Evolutionary conservation across 2,329 filamentous ascomycete genomes (phyloP).

Genomic region (Aureobasidium subglaciale): DNA sequence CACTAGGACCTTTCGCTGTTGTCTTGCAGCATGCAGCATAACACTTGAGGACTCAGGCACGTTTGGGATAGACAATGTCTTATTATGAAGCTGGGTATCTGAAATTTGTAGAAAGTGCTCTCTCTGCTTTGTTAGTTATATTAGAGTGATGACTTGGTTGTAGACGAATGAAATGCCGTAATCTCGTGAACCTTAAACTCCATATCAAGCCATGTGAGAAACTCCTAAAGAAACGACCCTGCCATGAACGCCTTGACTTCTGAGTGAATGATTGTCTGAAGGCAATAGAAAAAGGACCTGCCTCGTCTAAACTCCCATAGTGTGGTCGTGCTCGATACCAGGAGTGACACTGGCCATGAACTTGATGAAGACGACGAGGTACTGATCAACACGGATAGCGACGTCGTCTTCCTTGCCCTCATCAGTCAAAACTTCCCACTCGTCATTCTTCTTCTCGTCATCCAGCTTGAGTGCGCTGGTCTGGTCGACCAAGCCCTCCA

Average conservation of each 20-base stretch:
- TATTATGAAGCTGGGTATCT: background rate
- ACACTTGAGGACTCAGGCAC: no score
- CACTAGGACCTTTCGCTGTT: no score
- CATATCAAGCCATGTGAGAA: background rate
- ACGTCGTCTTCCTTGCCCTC: conserved; percentile 60
- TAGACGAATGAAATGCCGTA: conserved; percentile 1
- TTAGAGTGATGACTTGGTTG: background rate
- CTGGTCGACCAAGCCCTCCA: conserved; percentile 82
- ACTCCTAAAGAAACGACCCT: background rate
- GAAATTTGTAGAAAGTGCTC: background rate
- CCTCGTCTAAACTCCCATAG: conserved; percentile 70
- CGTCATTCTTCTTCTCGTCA: conserved; percentile 48
- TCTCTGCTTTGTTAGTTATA: background rate
- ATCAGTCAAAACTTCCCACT: conserved; percentile 56
- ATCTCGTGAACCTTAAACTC: background rate
- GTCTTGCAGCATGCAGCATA: no score
- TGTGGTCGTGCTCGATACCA: conserved; percentile 96
- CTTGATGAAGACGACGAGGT: conserved; percentile 80
- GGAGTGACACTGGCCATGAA: conserved; percentile 73
- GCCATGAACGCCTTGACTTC: background rate
- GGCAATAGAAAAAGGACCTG: background rate
- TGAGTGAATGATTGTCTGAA: background rate
- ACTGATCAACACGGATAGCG: conserved; percentile 81
- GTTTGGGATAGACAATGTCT: no score
- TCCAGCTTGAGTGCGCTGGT: conserved; percentile 51